phyloP scores from a whole-genome alignment of 2,329 filamentous ascomycete species.

The Botryotinia convoluta region DNA sequence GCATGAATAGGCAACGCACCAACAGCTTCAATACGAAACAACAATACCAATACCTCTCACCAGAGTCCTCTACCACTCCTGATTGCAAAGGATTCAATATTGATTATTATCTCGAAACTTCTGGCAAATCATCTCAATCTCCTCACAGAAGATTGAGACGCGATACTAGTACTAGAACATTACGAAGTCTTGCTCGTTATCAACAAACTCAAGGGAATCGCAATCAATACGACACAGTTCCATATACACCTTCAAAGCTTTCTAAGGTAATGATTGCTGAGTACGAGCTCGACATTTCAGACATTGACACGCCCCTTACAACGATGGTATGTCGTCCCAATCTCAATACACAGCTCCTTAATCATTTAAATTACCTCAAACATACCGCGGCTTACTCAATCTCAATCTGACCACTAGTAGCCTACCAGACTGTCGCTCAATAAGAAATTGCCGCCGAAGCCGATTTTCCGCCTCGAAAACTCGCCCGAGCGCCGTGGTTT shows the following conservation, averaged over 20 bases:
- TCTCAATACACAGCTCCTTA: background rate
- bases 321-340: conserved; percentile 11
- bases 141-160: background rate
- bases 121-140: background rate
- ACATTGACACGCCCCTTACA: background rate
- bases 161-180: background rate
- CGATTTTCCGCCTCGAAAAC: background rate
- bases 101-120: background rate
- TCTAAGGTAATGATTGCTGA: conserved; percentile 14
- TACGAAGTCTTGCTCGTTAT: background rate
- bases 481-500: conserved; percentile 11
- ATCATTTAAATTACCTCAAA: background rate
- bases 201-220: background rate
- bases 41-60: background rate
- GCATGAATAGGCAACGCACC: conserved; percentile 2
- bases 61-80: background rate
- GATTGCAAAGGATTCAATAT: background rate
- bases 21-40: background rate
- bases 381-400: background rate
- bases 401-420: background rate
- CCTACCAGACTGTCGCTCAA: conserved; percentile 3
- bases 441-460: conserved; percentile 4
- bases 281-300: background rate
- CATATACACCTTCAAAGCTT: conserved; percentile 7
- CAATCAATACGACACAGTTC: background rate